A percentile compares a stretch with the other conserved stretches of the same genome.
Conservation (phyloP, 2,329 filamentous ascomycete species). For the Aspergillus puulaauensis region DNA sequence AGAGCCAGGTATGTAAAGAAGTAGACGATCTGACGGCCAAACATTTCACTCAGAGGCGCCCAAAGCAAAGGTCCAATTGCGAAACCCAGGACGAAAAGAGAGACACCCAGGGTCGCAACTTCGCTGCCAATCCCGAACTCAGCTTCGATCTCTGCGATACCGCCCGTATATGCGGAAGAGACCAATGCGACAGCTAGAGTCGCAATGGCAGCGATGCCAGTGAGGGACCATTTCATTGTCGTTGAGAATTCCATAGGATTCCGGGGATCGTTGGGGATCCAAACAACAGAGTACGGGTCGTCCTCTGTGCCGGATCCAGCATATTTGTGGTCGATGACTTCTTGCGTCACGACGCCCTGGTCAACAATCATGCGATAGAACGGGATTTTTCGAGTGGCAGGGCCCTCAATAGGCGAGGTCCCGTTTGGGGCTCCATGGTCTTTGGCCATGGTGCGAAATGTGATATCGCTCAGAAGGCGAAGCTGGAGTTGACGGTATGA, state of each 20-base stretch:
- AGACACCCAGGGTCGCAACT: constrained; percentile 43
- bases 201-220: constrained; percentile 37
- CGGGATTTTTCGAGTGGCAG: constrained; percentile 29
- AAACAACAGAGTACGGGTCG: constrained; percentile 46
- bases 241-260: constrained; percentile 40
- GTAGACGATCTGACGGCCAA: constrained; percentile 38
- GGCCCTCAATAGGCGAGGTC: constrained; percentile 29
- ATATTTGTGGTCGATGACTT: constrained; percentile 32
- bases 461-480: neutral
- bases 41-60: constrained; percentile 42
- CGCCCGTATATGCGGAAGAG: constrained; percentile 45
- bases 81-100: constrained; percentile 48
- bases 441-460: constrained; percentile 24
- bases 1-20: constrained; percentile 42
- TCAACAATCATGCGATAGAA: constrained; percentile 35
- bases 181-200: constrained; percentile 45
- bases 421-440: constrained; percentile 23
- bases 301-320: constrained; percentile 41
- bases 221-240: constrained; percentile 43
- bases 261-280: constrained; percentile 43
- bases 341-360: constrained; percentile 36
- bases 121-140: constrained; percentile 38
- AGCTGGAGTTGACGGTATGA: neutral
- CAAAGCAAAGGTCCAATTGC: constrained; percentile 48
- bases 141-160: constrained; percentile 33